These are phyloP conservation scores for Penicillium digitatum DNA, from an alignment of 2,329 filamentous ascomycete species.

Conservation along the genomic window DNA sequence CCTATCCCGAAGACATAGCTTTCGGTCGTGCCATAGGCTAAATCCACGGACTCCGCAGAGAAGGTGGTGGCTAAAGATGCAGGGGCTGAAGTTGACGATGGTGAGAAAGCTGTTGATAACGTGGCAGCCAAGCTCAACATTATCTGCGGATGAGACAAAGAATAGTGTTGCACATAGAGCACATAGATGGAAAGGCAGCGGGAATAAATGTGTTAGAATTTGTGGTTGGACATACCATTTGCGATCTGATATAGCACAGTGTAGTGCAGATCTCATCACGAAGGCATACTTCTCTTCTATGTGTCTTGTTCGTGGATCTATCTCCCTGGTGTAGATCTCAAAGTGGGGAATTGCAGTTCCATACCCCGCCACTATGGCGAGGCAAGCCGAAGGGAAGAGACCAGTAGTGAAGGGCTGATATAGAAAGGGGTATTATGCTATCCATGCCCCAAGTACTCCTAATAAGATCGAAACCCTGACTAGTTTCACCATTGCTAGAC, in stretches of 20 bases:
- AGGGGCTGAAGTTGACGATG: not conserved
- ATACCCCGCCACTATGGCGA: too few species aligned
- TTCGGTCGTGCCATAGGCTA: not conserved
- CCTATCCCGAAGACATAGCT: conserved; percentile 20
- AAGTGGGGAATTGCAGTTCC: not conserved
- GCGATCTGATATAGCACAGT: not conserved
- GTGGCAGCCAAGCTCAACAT: conserved; percentile 1
- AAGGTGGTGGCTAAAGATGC: not conserved
- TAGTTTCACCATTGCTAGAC: not conserved
- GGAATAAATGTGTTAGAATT: not conserved
- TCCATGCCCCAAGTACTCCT: not conserved
- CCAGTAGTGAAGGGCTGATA: too few species aligned
- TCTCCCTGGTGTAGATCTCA: not conserved
- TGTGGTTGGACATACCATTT: not conserved
- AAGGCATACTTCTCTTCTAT: not conserved
- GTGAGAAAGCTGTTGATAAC: conserved; percentile 4
- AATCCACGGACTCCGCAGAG: not conserved
- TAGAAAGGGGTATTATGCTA: not conserved
- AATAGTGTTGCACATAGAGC: conserved; percentile 3
- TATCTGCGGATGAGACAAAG: not conserved
- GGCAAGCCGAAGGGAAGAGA: not conserved
- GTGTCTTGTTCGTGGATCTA: not conserved
- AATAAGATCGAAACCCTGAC: not conserved
- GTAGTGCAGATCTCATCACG: conserved; percentile 1
- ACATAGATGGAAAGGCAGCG: conserved; percentile 5